These are phyloP conservation scores for Aquilaria sinensis DNA, from an alignment of 345 rosid species.

Conservation along the genomic window DNA sequence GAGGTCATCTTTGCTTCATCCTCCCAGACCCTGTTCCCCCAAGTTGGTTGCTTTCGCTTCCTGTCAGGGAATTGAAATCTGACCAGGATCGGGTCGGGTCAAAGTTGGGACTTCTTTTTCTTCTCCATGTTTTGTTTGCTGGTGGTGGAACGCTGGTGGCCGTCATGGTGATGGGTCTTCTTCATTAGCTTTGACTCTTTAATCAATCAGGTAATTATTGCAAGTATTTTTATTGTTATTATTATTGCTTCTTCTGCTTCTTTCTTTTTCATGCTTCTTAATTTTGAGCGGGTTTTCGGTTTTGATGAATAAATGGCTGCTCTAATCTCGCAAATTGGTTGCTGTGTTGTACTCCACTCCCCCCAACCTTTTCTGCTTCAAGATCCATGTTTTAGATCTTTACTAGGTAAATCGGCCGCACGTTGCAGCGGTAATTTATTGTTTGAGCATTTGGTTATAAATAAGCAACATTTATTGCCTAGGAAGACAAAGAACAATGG, in stretches of 20 bases:
- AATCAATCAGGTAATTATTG: constrained; percentile 64
- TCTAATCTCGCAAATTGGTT: not conserved
- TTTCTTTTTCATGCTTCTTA: constrained; percentile 4
- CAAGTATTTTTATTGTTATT: constrained; percentile 2
- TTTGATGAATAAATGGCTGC: too few species aligned
- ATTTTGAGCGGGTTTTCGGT: not conserved
- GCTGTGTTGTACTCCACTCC: not conserved
- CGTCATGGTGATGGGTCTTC: constrained; percentile 37
- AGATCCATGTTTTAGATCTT: not conserved
- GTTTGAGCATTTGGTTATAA: too few species aligned
- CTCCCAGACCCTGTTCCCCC: not conserved
- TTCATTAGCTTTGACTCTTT: constrained; percentile 36
- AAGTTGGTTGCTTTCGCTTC: constrained; percentile 17
- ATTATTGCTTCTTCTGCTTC: not conserved
- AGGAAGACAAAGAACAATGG: too few species aligned
- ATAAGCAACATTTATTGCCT: too few species aligned
- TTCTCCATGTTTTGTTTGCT: constrained; percentile 1
- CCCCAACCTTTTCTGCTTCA: not conserved
- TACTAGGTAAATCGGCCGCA: not conserved
- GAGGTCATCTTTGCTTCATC: not conserved
- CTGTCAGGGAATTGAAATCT: constrained; percentile 15
- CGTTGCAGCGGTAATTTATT: too few species aligned
- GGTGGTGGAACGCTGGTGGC: constrained; percentile 12
- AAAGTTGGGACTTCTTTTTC: too few species aligned
- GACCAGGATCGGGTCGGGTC: constrained; percentile 7